Base-by-base conservation (phyloP, 2,329 filamentous ascomycete genomes). In the Beauveria asiatica region DNA sequence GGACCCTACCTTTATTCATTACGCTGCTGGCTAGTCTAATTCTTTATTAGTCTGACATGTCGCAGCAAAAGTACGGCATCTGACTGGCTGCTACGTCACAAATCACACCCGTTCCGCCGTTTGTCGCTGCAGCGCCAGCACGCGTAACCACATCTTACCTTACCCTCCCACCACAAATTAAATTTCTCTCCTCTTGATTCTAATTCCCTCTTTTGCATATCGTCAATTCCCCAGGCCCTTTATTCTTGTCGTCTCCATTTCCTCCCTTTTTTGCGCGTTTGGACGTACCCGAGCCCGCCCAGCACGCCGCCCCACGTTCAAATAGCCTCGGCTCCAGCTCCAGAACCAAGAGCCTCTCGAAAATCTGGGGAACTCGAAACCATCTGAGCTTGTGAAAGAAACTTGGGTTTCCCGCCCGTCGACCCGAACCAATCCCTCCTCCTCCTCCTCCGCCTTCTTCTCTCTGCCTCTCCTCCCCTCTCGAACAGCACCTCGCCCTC, bases 101-200 rank as follows among this genome's bases (percentile, higher is more conserved):
- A 10, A n/a, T 27, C 27, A 9, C 19, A 37, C 16, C 9, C 21
- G 9, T 23, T 37, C 54, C 19, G 30, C 27, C 54, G 54, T 57
- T 37, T 49, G 54, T 56, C 53, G 53, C 54, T 48, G 54, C 44
- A 48, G 54, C 54, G 48, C 27, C 21, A 16, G n/a, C 49, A 21
- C 33, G 44, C 44, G 30, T 23, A 57, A 49, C 45, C 33, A 44
- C 56, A 58, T 58, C 56, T 58, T 33, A 51, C 56, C 56, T 58
- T 58, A 51, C 56, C 56, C 56, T 58, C 56, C 56, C 55, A 58
- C 55, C 46, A 50, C 44, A 27, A 39, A 44, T 50, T 44, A 33
- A 30, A 58, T 50, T 58, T 50, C 21, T 33, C 44, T 50, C 30
- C 30, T 58, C 56, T 6, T 42, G n/a, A 33, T 16, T 6, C 45